Percentiles rank a stretch among this genome's conserved stretches.
Conservation (phyloP, 2,329 filamentous ascomycete genomes). For the Sarocladium strictum region DNA sequence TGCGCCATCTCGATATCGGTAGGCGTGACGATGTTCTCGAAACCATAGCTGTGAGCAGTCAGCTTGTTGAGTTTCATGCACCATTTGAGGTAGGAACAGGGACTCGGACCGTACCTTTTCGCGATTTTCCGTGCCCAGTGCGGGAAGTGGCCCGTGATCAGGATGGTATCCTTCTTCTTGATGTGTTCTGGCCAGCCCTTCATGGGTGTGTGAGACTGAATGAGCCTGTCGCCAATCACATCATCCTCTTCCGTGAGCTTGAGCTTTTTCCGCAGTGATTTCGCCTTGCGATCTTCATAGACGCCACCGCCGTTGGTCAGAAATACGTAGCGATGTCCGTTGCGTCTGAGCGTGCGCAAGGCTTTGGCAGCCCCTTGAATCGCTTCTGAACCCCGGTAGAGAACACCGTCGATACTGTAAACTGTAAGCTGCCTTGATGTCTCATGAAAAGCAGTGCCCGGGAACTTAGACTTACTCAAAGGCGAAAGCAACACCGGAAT, state of each 20-base stretch:
- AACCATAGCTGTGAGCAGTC: constrained; percentile 50
- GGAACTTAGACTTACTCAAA: constrained; percentile 28
- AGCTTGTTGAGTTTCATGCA: too few relatives aligned
- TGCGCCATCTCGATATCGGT: constrained; percentile 74
- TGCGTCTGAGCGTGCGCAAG: constrained; percentile 54
- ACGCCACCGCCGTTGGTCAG: constrained; percentile 86
- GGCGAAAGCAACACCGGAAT: constrained; percentile 27
- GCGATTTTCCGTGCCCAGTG: constrained; percentile 67
- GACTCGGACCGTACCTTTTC: constrained; percentile 42
- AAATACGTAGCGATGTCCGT: constrained; percentile 84
- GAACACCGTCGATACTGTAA: constrained; percentile 79
- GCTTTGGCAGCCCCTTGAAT: constrained; percentile 73
- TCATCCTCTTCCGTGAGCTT: constrained; percentile 25
- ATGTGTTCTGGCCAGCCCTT: constrained; percentile 47
- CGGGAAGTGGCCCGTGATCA: constrained; percentile 67
- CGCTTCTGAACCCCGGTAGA: constrained; percentile 73
- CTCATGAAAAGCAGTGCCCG: constrained; percentile 10
- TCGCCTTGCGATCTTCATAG: constrained; percentile 49
- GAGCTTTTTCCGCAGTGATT: constrained; percentile 27
- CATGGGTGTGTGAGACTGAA: constrained; percentile 88
- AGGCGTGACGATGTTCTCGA: constrained; percentile 76
- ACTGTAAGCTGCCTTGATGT: background rate
- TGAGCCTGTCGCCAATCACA: constrained; percentile 28
- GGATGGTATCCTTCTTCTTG: constrained; percentile 46
- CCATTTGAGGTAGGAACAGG: too few relatives aligned